Conservation (phyloP, 225 moss, liverwort and hornwort genomes). For the Pseudoscleropodium purum region DNA sequence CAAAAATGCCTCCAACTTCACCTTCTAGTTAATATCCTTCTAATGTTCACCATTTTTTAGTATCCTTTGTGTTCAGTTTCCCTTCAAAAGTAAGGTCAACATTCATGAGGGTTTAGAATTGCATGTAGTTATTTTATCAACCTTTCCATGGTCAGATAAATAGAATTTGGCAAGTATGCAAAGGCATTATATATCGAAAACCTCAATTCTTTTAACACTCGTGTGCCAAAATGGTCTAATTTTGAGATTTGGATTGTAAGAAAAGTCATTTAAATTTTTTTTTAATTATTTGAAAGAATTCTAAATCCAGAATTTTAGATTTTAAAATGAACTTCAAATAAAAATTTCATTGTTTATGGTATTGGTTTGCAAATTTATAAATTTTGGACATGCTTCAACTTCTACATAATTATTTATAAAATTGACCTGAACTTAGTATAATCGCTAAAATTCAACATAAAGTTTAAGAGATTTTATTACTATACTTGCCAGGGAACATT, state of each 20-base stretch:
- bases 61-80: accelerated
- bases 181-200: accelerated
- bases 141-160: accelerated
- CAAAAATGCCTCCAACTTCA: neutral
- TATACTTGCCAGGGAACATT: accelerated
- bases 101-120: accelerated
- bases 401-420: neutral
- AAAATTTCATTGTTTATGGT: too few relatives aligned
- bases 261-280: too few relatives aligned
- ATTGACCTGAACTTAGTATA: accelerated
- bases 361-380: neutral
- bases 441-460: neutral
- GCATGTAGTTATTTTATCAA: accelerated
- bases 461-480: neutral
- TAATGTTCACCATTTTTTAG: neutral
- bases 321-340: neutral
- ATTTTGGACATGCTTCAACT: neutral
- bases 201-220: neutral
- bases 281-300: accelerated
- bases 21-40: neutral
- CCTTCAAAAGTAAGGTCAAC: accelerated
- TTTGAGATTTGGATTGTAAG: neutral
- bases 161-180: neutral
- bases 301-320: neutral
- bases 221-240: neutral